Evolutionary conservation across 805 yeast genomes (phyloP).

Genomic region (Teunomyces lycoperdinae): DNA sequence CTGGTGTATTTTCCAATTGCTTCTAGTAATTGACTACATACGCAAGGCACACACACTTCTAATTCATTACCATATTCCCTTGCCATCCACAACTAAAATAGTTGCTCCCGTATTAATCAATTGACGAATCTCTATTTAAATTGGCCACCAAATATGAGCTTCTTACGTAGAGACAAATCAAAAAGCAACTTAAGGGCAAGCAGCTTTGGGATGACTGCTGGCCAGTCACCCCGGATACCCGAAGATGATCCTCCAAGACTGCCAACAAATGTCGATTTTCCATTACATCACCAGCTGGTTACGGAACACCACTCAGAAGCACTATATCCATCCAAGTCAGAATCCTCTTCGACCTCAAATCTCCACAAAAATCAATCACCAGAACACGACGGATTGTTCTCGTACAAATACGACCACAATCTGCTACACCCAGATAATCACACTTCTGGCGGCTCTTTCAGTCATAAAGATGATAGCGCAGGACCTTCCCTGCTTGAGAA

Average conservation of each 20-base stretch:
- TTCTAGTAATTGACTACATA: too few relatives aligned
- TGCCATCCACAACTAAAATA: not conserved
- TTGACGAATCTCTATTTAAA: not conserved
- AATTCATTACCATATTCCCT: not conserved
- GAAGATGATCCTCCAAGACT: slow-evolving; percentile 5
- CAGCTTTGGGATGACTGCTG: slow-evolving; percentile 8
- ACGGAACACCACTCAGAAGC: slow-evolving; percentile 1
- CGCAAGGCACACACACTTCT: not conserved
- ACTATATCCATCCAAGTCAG: slow-evolving; percentile 8
- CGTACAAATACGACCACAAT: slow-evolving; percentile 10
- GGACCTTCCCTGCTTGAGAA: slow-evolving; percentile 6
- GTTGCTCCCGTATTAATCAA: not conserved
- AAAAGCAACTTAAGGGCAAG: slow-evolving; percentile 11
- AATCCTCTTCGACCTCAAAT: slow-evolving; percentile 3
- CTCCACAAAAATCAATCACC: slow-evolving; percentile 1
- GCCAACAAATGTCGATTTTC: slow-evolving; percentile 4
- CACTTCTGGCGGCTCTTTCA: not conserved
- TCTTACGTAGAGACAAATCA: slow-evolving; percentile 24
- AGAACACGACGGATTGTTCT: slow-evolving; percentile 7
- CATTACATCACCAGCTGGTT: not conserved
- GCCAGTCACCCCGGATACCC: slow-evolving; percentile 8
- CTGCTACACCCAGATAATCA: not conserved
- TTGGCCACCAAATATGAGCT: slow-evolving; percentile 15
- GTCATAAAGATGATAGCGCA: not conserved
- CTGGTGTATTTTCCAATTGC: too few relatives aligned